Evolutionary conservation across 352 stramenopile genomes (phyloP).

Genomic region (Phytopythium ostracodes): DNA sequence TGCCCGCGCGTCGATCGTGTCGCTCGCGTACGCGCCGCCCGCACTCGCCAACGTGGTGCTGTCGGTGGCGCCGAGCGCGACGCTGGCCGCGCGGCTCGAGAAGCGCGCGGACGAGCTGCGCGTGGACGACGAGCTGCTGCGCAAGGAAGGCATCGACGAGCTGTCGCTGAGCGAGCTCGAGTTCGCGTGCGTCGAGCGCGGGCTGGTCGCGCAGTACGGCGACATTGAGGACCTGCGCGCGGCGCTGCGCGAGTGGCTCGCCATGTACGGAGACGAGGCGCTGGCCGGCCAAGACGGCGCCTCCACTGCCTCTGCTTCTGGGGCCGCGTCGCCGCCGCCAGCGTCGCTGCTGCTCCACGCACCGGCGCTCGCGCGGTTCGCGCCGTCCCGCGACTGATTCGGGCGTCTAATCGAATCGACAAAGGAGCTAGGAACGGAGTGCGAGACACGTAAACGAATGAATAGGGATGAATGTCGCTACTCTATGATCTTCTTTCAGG

Average conservation of each 20-base stretch:
- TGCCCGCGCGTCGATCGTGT: conserved; percentile 31
- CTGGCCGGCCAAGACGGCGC: conserved; percentile 18
- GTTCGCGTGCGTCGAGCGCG: conserved; percentile 82
- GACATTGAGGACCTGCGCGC: conserved; percentile 48
- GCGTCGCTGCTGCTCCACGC: conserved; percentile 72
- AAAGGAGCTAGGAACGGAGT: too few species aligned
- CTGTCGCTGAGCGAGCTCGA: conserved; percentile 77
- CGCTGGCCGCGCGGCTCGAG: conserved; percentile 44
- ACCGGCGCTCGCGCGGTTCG: conserved; percentile 52
- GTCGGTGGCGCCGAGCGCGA: conserved; percentile 41
- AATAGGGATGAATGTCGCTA: too few species aligned
- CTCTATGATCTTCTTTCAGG: too few species aligned
- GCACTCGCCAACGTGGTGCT: conserved; percentile 39
- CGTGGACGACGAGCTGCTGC: conserved; percentile 70
- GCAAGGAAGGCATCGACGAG: conserved; percentile 63
- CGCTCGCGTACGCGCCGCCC: conserved; percentile 12
- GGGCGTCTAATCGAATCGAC: background rate
- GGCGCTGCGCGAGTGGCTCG: conserved; percentile 64
- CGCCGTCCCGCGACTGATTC: conserved; percentile 6
- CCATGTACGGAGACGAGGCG: conserved; percentile 63
- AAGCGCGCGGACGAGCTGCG: conserved; percentile 55
- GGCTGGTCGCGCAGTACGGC: conserved; percentile 65
- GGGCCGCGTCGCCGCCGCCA: conserved; percentile 17
- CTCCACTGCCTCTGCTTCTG: background rate
- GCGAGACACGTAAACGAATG: background rate